Evolutionary conservation across 2,329 filamentous ascomycete genomes (phyloP).

Genomic region (Trichoderma guizhouense): DNA sequence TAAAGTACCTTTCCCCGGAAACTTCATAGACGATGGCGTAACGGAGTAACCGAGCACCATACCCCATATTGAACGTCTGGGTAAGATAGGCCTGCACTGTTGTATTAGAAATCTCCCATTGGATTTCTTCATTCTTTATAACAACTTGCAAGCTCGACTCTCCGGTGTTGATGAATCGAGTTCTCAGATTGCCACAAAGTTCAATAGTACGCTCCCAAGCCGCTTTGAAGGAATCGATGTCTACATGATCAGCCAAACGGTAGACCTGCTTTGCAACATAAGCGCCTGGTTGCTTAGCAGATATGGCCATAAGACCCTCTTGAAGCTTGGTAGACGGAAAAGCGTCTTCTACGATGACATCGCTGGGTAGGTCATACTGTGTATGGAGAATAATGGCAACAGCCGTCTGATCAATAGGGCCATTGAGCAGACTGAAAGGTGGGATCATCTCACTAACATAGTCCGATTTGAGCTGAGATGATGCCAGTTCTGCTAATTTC

Average conservation of each 20-base stretch:
- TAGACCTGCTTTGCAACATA: slow-evolving; percentile 34
- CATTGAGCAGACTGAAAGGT: background rate
- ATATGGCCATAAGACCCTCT: slow-evolving; percentile 37
- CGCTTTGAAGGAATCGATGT: slow-evolving; percentile 26
- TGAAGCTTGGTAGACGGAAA: slow-evolving; percentile 40
- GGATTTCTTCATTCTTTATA: background rate
- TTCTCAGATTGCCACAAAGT: slow-evolving; percentile 16
- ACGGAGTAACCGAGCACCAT: background rate
- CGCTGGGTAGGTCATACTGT: background rate
- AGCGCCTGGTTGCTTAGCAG: slow-evolving; percentile 28
- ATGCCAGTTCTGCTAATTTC: background rate
- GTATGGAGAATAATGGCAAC: background rate
- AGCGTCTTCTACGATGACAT: slow-evolving; percentile 28
- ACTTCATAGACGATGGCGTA: slow-evolving; percentile 9
- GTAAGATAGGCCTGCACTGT: background rate
- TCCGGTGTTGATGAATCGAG: slow-evolving; percentile 14
- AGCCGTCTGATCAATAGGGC: background rate
- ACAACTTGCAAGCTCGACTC: background rate
- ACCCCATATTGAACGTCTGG: background rate
- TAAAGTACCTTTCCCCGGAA: slow-evolving; percentile 15
- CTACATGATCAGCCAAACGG: slow-evolving; percentile 21
- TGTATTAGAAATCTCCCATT: background rate
- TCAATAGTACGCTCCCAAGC: slow-evolving; percentile 27
- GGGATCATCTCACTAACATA: fast-evolving
- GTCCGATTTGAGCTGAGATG: background rate